Conservation (phyloP, 2,329 filamentous ascomycete species). For the Fusarium lateritium region DNA sequence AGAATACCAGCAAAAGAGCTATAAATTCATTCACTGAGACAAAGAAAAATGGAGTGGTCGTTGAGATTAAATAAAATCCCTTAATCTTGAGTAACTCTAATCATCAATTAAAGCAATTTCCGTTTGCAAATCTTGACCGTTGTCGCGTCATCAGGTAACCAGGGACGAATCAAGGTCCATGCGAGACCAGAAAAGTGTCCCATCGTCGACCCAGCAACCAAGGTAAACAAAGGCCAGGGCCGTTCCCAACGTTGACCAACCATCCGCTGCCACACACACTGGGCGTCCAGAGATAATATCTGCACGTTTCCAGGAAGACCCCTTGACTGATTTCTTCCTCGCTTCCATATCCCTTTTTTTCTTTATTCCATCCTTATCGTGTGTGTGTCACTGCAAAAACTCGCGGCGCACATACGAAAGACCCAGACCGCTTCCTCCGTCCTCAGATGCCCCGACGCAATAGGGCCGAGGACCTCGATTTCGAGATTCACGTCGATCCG, state of each 20-base stretch:
- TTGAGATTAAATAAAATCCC: not conserved
- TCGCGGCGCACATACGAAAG: constrained; percentile 30
- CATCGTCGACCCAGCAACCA: constrained; percentile 54
- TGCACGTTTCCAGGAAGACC: constrained; percentile 46
- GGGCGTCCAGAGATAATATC: constrained; percentile 39
- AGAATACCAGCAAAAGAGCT: constrained; percentile 30
- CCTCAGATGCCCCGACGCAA: constrained; percentile 51
- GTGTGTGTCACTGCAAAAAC: constrained; percentile 38
- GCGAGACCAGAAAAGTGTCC: constrained; percentile 8
- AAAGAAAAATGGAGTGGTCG: constrained; percentile 2
- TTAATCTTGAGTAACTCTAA: constrained; percentile 3
- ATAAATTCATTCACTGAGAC: constrained; percentile 8
- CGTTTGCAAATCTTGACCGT: constrained; percentile 27
- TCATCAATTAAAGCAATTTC: constrained; percentile 19
- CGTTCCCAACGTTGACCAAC: constrained; percentile 50
- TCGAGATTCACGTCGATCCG: constrained; percentile 64
- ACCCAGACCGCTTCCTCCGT: constrained; percentile 16
- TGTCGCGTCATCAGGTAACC: constrained; percentile 31
- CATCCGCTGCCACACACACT: constrained; percentile 49
- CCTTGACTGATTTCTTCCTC: constrained; percentile 18
- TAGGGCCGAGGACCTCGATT: constrained; percentile 57
- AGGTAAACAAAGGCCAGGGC: constrained; percentile 53
- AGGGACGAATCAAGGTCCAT: constrained; percentile 23
- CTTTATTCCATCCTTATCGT: constrained; percentile 19
- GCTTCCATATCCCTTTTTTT: constrained; percentile 26